A percentile compares a stretch with the other conserved stretches of the same genome.
Evolutionary conservation across 257 asterid species (phyloP).

Genomic region (Craterostigma plantagineum): DNA sequence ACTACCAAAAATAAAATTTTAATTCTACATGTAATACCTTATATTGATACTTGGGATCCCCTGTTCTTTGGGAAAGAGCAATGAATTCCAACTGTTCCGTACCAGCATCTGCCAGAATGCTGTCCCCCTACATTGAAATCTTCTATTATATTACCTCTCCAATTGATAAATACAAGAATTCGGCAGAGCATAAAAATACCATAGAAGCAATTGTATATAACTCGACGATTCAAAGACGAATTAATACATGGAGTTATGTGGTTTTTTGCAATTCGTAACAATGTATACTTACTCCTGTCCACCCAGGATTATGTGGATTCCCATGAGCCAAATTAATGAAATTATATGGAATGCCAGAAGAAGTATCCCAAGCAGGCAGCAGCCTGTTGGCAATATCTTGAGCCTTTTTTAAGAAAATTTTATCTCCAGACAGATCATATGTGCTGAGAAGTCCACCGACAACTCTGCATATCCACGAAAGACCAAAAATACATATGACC

Average conservation of each 20-base stretch:
- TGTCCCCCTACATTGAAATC: conserved; percentile 58
- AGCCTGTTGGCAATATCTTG: conserved; percentile 87
- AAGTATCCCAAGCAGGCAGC: conserved; percentile 95
- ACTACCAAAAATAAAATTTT: neutral
- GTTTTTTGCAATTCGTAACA: neutral
- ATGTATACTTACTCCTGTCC: conserved; percentile 79
- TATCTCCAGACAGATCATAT: conserved; percentile 93
- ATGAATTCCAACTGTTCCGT: conserved; percentile 96
- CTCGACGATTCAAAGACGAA: too few species aligned
- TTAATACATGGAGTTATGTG: too few species aligned
- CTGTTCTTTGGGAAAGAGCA: conserved; percentile 96
- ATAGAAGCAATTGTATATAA: too few species aligned
- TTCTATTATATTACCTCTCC: neutral
- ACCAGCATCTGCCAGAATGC: conserved; percentile 95
- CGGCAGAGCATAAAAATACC: too few species aligned
- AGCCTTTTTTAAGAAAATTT: conserved; percentile 84
- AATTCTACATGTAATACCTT: conserved; percentile 26
- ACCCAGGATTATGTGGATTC: conserved; percentile 90
- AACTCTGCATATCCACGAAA: conserved; percentile 47
- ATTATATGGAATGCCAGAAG: conserved; percentile 91
- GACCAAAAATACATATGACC: neutral
- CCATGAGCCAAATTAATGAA: conserved; percentile 79
- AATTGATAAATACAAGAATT: neutral
- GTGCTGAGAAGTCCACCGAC: conserved; percentile 99
- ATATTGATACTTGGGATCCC: conserved; percentile 75